Evolutionary conservation across 1,139 yeast genomes (phyloP).

Genomic region (Scheffersomyces stambukii): DNA sequence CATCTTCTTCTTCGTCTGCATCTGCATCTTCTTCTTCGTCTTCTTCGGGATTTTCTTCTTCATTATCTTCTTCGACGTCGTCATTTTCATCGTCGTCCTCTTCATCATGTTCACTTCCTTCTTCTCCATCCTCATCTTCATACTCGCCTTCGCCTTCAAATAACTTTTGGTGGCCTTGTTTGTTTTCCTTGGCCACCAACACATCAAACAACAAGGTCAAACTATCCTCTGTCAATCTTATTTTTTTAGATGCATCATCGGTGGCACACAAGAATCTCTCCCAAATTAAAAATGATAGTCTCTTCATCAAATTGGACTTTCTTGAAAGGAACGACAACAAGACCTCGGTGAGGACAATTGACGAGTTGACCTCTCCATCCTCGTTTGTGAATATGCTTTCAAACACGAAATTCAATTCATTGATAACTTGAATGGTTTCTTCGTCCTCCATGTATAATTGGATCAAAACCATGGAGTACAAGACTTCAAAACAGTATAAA

Average conservation of each 20-base stretch:
- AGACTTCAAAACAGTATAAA: slow-evolving; percentile 54
- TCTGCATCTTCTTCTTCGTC: slow-evolving; percentile 29
- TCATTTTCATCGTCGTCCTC: slow-evolving; percentile 34
- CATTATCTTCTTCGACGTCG: slow-evolving; percentile 22
- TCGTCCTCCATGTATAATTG: slow-evolving; percentile 78
- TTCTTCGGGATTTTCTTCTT: slow-evolving; percentile 23
- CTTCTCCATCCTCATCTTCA: slow-evolving; percentile 9
- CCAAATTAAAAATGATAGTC: slow-evolving; percentile 74
- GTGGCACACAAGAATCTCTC: slow-evolving; percentile 43
- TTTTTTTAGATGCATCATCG: slow-evolving; percentile 21
- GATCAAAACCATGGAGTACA: slow-evolving; percentile 72
- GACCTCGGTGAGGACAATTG: slow-evolving; percentile 73
- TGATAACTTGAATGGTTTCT: slow-evolving; percentile 72
- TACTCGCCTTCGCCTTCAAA: slow-evolving; percentile 62
- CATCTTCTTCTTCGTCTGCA: slow-evolving; percentile 24
- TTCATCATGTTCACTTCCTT: slow-evolving; percentile 28
- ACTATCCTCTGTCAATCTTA: slow-evolving; percentile 42
- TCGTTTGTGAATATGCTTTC: slow-evolving; percentile 29
- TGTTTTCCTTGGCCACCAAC: slow-evolving; percentile 69
- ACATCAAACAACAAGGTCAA: slow-evolving; percentile 63
- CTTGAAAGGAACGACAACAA: slow-evolving; percentile 72
- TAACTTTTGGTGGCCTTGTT: slow-evolving; percentile 72
- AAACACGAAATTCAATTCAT: slow-evolving; percentile 62
- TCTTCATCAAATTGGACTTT: slow-evolving; percentile 66
- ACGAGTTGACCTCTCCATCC: slow-evolving; percentile 30